These are phyloP conservation scores for Hymenoscyphus infarciens DNA, from an alignment of 2,329 filamentous ascomycete species.

Conservation along the genomic window DNA sequence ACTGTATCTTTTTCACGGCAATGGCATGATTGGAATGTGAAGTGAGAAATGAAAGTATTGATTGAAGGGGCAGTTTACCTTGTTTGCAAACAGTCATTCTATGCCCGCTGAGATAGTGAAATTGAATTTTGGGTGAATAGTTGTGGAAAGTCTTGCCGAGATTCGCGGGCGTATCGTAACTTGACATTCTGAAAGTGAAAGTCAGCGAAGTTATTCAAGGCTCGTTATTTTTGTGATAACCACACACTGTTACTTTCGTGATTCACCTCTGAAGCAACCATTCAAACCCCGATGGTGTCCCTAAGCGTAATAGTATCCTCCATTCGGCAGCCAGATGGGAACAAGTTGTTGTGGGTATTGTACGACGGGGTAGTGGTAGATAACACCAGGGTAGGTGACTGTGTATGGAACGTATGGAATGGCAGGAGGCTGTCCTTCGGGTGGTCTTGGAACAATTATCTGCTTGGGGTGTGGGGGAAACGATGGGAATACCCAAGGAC, in stretches of 20 bases:
- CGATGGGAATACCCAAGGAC: background rate
- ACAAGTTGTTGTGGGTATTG: background rate
- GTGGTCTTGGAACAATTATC: background rate
- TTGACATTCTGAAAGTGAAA: background rate
- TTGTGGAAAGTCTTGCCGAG: background rate
- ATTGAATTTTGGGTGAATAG: background rate
- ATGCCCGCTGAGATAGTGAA: background rate
- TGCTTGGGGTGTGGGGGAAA: background rate
- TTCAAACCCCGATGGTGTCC: background rate
- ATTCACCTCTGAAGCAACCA: background rate
- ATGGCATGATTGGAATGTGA: background rate
- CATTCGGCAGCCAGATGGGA: background rate
- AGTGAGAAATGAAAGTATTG: background rate
- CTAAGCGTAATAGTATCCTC: background rate
- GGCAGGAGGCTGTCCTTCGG: background rate
- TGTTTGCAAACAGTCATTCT: background rate
- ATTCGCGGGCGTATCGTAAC: background rate
- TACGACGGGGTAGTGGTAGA: background rate
- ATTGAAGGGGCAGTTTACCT: background rate
- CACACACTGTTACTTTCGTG: background rate
- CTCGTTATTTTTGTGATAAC: background rate
- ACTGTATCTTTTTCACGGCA: background rate
- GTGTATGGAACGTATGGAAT: background rate
- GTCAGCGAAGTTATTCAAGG: background rate
- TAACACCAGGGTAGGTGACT: background rate